Conservation (phyloP, 1,284 basidiomycete species). For the Rhodotorula sp. region DNA sequence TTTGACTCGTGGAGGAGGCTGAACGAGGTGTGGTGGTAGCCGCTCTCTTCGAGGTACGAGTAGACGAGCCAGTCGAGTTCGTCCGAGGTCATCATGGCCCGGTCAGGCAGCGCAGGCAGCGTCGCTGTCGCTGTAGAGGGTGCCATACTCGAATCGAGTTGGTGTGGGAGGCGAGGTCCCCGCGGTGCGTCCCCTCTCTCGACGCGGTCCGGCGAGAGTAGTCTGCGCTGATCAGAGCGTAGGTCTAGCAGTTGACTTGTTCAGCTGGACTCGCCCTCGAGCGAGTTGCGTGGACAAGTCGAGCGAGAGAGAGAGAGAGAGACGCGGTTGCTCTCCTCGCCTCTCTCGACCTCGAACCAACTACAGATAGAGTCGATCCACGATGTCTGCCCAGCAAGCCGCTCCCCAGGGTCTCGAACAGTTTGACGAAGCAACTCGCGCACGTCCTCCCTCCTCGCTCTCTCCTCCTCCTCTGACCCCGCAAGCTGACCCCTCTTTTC, state of each 20-base stretch:
- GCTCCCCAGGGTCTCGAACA: slow-evolving; percentile 44
- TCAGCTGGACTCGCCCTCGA: too few relatives aligned
- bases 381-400: slow-evolving; percentile 6
- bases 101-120: background rate
- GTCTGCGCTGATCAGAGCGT: too few relatives aligned
- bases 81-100: slow-evolving; percentile 61
- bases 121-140: background rate
- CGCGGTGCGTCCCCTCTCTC: too few relatives aligned
- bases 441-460: background rate
- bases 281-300: too few relatives aligned
- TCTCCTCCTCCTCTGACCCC: background rate
- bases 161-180: too few relatives aligned
- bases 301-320: background rate
- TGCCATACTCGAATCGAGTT: background rate
- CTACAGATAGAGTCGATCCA: background rate
- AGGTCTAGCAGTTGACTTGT: too few relatives aligned
- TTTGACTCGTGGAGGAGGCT: slow-evolving; percentile 67
- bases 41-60: slow-evolving; percentile 75
- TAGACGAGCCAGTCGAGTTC: slow-evolving; percentile 81
- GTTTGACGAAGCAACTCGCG: slow-evolving; percentile 69
- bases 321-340: background rate
- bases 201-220: too few relatives aligned
- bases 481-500: slow-evolving; percentile 43
- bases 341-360: background rate
- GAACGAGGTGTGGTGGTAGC: slow-evolving; percentile 75